These are phyloP conservation scores for Hymenoscyphus albidus DNA, from an alignment of 2,329 filamentous ascomycete genomes.

Conservation along the genomic window DNA sequence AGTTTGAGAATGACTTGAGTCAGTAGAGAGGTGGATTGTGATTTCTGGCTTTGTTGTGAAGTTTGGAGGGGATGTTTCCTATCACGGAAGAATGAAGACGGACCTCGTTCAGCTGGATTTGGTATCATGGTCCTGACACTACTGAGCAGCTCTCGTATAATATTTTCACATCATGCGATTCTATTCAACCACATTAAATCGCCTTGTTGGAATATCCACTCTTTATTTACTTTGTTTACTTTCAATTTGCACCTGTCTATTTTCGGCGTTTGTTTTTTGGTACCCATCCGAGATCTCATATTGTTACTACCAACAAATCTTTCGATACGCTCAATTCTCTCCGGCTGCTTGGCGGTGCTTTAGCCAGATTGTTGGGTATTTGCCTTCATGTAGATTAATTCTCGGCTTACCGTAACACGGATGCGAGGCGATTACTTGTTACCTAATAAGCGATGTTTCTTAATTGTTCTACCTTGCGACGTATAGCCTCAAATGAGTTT, in stretches of 20 bases:
- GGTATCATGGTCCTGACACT: not conserved
- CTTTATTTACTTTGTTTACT: not conserved
- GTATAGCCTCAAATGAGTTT: not conserved
- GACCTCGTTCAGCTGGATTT: not conserved
- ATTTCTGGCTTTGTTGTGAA: not conserved
- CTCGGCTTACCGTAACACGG: slow-evolving; percentile 3
- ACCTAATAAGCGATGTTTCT: not conserved
- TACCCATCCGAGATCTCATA: not conserved
- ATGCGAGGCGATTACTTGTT: slow-evolving; percentile 1
- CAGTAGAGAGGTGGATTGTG: not conserved
- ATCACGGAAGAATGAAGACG: not conserved
- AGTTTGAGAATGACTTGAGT: not conserved
- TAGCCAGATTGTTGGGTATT: slow-evolving; percentile 11
- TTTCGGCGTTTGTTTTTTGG: not conserved
- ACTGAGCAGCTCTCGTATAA: not conserved
- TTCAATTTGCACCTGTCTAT: not conserved
- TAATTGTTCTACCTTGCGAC: not conserved
- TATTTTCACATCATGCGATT: not conserved
- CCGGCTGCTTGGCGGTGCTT: slow-evolving; percentile 8
- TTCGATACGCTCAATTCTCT: slow-evolving; percentile 7
- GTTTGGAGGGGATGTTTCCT: not conserved
- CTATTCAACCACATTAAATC: not conserved
- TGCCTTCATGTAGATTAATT: slow-evolving; percentile 6
- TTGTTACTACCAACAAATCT: not conserved
- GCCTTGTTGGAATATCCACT: not conserved